A percentile compares a stretch with the other conserved stretches of the same genome.
phyloP scores from a whole-genome alignment of 2,329 filamentous ascomycete genomes.

The Neofusicoccum sp. region DNA sequence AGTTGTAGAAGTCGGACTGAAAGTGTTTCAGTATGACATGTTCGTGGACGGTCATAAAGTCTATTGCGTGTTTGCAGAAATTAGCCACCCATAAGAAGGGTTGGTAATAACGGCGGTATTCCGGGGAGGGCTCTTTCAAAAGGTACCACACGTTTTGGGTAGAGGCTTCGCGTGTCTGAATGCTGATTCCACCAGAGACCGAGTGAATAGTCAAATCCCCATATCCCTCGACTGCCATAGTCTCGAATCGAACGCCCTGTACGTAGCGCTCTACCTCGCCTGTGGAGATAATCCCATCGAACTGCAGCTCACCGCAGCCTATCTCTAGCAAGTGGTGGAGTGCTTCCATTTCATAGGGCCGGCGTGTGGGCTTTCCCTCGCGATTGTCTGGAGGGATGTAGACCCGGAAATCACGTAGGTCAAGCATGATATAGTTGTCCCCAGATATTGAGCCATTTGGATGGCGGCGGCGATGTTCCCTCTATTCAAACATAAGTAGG shows the following conservation, averaged over 20 bases:
- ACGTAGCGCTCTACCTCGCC: slow-evolving; percentile 55
- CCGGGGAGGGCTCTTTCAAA: slow-evolving; percentile 56
- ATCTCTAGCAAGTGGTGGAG: slow-evolving; percentile 28
- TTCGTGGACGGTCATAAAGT: slow-evolving; percentile 55
- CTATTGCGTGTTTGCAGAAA: slow-evolving; percentile 71
- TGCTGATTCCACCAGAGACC: slow-evolving; percentile 62
- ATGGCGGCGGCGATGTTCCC: too few relatives aligned
- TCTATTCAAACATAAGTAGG: too few relatives aligned
- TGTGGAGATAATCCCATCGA: slow-evolving; percentile 47
- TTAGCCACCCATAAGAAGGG: slow-evolving; percentile 73
- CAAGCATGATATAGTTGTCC: background rate
- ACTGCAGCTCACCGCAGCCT: slow-evolving; percentile 24
- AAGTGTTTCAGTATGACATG: slow-evolving; percentile 61
- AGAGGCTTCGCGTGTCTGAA: slow-evolving; percentile 51
- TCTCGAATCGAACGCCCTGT: slow-evolving; percentile 56
- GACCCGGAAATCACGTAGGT: background rate
- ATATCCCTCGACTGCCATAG: slow-evolving; percentile 69
- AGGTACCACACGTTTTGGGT: slow-evolving; percentile 63
- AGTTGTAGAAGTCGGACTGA: slow-evolving; percentile 57
- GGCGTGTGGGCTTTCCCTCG: background rate
- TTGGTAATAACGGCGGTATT: slow-evolving; percentile 64
- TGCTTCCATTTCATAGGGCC: slow-evolving; percentile 25
- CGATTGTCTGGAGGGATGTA: background rate
- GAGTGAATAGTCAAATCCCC: slow-evolving; percentile 50
- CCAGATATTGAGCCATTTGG: background rate